Evolutionary conservation across 2,329 filamentous ascomycete species (phyloP), one percentile per base, ranked within the genome.

Genomic region (Penicillium digitatum): DNA sequence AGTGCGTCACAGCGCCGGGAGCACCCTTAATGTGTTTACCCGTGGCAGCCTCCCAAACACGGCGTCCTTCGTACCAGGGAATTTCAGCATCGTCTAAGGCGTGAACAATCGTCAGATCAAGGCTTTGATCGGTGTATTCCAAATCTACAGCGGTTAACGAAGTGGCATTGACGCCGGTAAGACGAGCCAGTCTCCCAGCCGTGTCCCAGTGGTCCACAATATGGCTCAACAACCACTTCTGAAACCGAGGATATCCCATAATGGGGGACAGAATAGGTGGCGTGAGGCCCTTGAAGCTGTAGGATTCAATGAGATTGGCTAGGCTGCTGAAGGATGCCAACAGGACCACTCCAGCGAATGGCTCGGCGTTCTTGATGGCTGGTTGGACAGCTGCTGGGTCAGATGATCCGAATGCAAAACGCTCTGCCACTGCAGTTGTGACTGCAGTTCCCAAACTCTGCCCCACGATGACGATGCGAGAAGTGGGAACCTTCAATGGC

Each of bases 371-470:
- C 27, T 70, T 66, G 38, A 71, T 60, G 5, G 79, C 81, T 51
- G 78, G 74, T 48, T 78, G 69, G 22, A 67, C 67, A 3, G 63
- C 63, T 7, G 52, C 57, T 3, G 72, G 70, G 38, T 74, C 62
- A 0, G 68, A 55, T 2, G 71, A 69, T 14, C 71, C 69, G 48
- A 74, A 74, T n/a, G 83, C 81, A 64, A 88, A 92, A 52, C 84
- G 81, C 65, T 95, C 86, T 1, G 84, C 86, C 1, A 89, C 84
- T 2, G 85, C 92, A 43, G 86, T 82, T 6, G 87, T 85, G 1
- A 96, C 89, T 0, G 89, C 92, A 0, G 93, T 96, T 24, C 93
- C 93, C 0, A 97, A 81, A 65, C 88, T 94, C 65, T 96, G 92
- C 18, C 92, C 93, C 3, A 95, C 77, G 27, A 96, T 78, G 3